phyloP scores from a whole-genome alignment of 345 rosid species.

The Populus euphratica region DNA sequence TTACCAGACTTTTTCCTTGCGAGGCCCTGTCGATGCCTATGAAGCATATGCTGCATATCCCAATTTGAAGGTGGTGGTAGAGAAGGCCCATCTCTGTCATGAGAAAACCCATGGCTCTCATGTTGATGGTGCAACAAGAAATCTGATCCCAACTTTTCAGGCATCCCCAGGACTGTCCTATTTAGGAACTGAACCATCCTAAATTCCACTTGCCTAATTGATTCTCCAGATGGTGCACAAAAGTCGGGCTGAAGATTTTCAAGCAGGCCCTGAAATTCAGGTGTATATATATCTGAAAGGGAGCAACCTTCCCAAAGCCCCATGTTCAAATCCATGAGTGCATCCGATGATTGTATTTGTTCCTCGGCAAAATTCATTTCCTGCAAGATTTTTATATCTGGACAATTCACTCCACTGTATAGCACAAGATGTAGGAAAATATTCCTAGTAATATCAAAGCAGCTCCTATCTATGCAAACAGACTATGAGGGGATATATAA shows the following conservation, averaged over 20 bases:
- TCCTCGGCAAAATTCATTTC: constrained; percentile 73
- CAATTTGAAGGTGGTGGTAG: constrained; percentile 42
- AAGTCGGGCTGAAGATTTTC: constrained; percentile 87
- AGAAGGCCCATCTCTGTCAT: constrained; percentile 51
- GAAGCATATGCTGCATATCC: constrained; percentile 62
- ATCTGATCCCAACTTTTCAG: constrained; percentile 66
- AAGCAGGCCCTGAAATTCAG: constrained; percentile 58
- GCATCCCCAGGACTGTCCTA: constrained; percentile 48
- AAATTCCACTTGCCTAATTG: constrained; percentile 87
- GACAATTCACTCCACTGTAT: constrained; percentile 9
- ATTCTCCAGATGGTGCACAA: constrained; percentile 83
- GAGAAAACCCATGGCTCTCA: constrained; percentile 47
- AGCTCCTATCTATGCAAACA: background rate
- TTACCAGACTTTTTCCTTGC: constrained; percentile 81
- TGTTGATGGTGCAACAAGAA: constrained; percentile 40
- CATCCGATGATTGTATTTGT: constrained; percentile 68
- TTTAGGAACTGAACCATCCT: constrained; percentile 87
- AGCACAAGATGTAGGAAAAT: background rate
- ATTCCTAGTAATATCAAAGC: background rate
- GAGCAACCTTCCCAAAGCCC: constrained; percentile 88
- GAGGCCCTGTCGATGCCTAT: constrained; percentile 57
- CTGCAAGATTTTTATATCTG: constrained; percentile 38
- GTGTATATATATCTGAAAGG: constrained; percentile 51
- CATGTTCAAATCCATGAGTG: constrained; percentile 64
- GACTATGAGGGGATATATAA: background rate